Base-by-base conservation (phyloP, 2,329 filamentous ascomycete species). In the Trichoderma afroharzianum region DNA sequence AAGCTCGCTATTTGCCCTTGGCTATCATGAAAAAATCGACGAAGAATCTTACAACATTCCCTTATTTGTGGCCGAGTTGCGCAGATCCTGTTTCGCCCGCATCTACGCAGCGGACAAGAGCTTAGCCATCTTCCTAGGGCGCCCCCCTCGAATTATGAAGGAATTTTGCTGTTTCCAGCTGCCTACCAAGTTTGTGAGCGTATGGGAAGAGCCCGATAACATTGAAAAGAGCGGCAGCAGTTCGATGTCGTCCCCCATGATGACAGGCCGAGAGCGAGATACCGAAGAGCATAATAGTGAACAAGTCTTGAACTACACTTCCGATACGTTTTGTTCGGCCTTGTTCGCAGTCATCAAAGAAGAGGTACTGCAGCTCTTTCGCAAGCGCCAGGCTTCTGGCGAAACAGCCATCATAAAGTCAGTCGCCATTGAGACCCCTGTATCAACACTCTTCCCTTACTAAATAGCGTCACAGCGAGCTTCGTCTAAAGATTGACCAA, bases 121-220 rank as follows among this genome's bases (percentile, higher is more conserved):
- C 47, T 18, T 62, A 14, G 68, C 68, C 9, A 39, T 70, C 4
- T 70, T 70, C 11, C 43, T 70, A 15, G 68, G 68, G n/a, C 39
- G 68, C 0, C 68, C 68, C 6, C 68, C 68, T 1, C 68, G 68
- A 5, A 63, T 70, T 9, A 70, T 63, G 58, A 70, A 70, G 14
- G 68, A 70, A 4, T 70, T 70, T 21, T 70, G 68, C 47, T 70
- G 63, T n/a, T 70, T 70, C 14, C 68, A 70, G 58, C 39, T 70
- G 9, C 68, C 68, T 3, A 57, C 43, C 28, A 62, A 32, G 30
- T 32, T 59, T 33, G 18, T 30, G 2, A 55, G 47, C 21, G 28
- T 39, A 18, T 70, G 68, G 68, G 43, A 30, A 28, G 36, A 70
- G 47, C 2, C 21, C 6, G 24, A 63, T 0, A 7, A 1, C 30